Base-by-base conservation (phyloP, 2,329 filamentous ascomycete species). In the Emergomyces orientalis region DNA sequence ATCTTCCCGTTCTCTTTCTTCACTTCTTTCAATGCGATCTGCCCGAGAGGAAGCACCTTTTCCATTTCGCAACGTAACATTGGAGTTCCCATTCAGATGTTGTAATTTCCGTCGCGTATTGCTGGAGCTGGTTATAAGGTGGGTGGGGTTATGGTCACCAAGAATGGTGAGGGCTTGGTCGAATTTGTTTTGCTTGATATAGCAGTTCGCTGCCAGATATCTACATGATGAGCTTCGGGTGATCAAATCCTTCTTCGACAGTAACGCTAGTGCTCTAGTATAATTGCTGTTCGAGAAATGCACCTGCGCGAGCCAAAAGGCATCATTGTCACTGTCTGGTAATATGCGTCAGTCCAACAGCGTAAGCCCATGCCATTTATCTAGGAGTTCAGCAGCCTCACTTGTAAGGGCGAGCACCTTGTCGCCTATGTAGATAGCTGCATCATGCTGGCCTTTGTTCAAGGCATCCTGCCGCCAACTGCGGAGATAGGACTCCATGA, bases 281-380 rank as follows among this genome's bases (percentile, higher is more conserved):
- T 96, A 97, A 79, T 97, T 96, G 70, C 91, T 92, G 58, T 91
- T 94, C 60, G 88, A 89, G 78, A 97, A 99, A 77, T 99, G 93
- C 45, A 96, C 91, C 77, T 97, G 93, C n/a, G 94, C 94, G 52
- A 99, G 87, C 88, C 91, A 97, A 73, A 96, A 96, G 49, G 92
- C 93, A 75, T 99, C 94, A 67, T 90, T 88, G 71, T 96, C 91
- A 74, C 93, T 89, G 72, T 92, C 94, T 97, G 67, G 9, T 32
- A 17, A 37, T 54, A 64, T 47, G 63, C 60, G 65, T 51, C 45
- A 62, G 60, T 64, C 8, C 56, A n/a, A 3, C 11, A 34, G 5
- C 19, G 11, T 68, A 37, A 22, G 3, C 14, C 14, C 37, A 41
- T n/a, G 8, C 19, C 19, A n/a, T 51, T 19, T n/a, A 34, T 4